Base-by-base conservation (phyloP, 2,329 filamentous ascomycete genomes). In the Teratosphaeria destructans region DNA sequence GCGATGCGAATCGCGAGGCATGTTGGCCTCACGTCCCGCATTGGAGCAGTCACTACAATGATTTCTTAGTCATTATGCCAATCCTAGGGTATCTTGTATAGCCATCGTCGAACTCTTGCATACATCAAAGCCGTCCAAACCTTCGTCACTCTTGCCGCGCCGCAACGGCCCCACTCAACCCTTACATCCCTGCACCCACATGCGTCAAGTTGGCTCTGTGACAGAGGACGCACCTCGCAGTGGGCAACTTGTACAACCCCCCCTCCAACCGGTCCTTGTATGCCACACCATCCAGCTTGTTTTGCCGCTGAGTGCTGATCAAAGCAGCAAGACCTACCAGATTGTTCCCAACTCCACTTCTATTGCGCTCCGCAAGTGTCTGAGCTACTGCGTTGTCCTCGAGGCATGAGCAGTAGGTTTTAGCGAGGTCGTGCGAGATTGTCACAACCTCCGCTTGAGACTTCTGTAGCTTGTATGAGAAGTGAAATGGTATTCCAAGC, bases 331-430 rank as follows among this genome's bases (percentile, higher is more conserved):
- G 23, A 37, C 27, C 26, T 19, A 55, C 53, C 52, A 59, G 16
- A 23, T 59, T 37, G 6, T 12, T 55, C 10, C 19, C 53, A 7
- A 14, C 19, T 26, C n/a, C 35, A 19, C 47, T 23, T 14, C 14
- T 34, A 26, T 27, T 37, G 11, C 14, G 26, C 37, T 55, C 52
- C 2, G 57, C 53, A 19, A 49, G 43, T 19, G n/a, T 19, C 10
- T 49, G 16, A 49, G 43, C 16, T n/a, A 59, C 39, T 3, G 37
- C 52, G 3, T 32, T n/a, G 52, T 59, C 53, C 52, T 59, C 57
- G 29, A 59, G 19, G 52, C 57, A 59, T 10, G 19, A 34, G 57
- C 57, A 59, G 52, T 59, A 59, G 5, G 26, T 55, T 16, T 55
- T 43, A 10, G n/a, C 32, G 12, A 55, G n/a, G 34, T 59, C 57